Percentiles rank a stretch among this genome's conserved stretches.
Evolutionary conservation across 306 rosid species (phyloP).

Genomic region (Rubus idaeus): DNA sequence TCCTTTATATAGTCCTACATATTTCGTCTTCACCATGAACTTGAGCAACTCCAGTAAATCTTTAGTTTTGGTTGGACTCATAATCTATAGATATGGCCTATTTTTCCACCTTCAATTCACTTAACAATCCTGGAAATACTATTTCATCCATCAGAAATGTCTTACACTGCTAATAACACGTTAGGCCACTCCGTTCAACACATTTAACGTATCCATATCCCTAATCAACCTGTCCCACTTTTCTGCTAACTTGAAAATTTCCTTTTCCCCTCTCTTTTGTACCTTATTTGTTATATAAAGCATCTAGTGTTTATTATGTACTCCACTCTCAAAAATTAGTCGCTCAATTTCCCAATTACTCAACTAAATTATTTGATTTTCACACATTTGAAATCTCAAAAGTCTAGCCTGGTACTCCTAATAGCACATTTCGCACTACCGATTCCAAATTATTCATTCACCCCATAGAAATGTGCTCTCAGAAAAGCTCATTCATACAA

Average conservation of each 20-base stretch:
- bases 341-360: not conserved
- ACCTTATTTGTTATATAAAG: not conserved
- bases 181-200: not conserved
- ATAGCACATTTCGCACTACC: not conserved
- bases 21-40: not conserved
- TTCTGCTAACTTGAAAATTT: not conserved
- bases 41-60: not conserved
- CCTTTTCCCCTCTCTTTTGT: no score
- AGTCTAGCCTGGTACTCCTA: not conserved
- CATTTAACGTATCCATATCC: not conserved
- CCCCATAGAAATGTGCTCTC: not conserved
- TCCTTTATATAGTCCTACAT: not conserved
- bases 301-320: not conserved
- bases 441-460: not conserved
- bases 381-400: not conserved
- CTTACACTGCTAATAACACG: not conserved
- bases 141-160: not conserved
- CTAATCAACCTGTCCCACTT: not conserved
- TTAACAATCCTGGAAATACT: not conserved
- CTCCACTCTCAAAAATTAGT: not conserved
- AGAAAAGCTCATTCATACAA: not conserved
- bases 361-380: not conserved
- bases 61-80: not conserved
- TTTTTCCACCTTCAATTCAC: not conserved
- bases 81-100: not conserved